A percentile compares a stretch with the other conserved stretches of the same genome.
Evolutionary conservation across 306 rosid genomes (phyloP).

Genomic region (Fragaria iinumae): DNA sequence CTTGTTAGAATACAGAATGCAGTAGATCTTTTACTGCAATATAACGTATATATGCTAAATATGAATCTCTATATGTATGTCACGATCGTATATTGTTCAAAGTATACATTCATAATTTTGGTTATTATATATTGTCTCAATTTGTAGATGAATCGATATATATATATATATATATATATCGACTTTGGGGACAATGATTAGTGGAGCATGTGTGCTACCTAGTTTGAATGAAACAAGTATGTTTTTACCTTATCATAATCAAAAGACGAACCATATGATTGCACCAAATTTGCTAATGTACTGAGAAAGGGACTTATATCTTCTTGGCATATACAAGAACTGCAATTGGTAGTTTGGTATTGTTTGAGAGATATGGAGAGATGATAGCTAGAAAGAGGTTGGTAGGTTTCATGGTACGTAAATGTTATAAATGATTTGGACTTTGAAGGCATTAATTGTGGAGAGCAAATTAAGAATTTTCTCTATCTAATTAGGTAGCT

Average conservation of each 20-base stretch:
- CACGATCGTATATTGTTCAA: neutral
- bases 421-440: neutral
- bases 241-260: neutral
- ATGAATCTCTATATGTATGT: neutral
- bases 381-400: neutral
- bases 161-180: neutral
- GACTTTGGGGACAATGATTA: neutral
- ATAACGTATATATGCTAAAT: neutral
- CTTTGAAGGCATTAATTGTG: neutral
- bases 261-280: neutral
- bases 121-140: no score
- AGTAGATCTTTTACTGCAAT: neutral
- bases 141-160: neutral
- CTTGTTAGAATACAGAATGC: neutral
- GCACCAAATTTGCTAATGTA: neutral
- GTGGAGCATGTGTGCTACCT: neutral
- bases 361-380: neutral
- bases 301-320: conserved; percentile 1
- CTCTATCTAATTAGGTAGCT: neutral
- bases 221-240: neutral
- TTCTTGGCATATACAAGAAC: neutral
- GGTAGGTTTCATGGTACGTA: neutral
- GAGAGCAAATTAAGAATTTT: neutral
- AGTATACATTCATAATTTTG: neutral
- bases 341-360: neutral